phyloP scores from a whole-genome alignment of 352 stramenopile species.

The Phytopythium litorale region DNA sequence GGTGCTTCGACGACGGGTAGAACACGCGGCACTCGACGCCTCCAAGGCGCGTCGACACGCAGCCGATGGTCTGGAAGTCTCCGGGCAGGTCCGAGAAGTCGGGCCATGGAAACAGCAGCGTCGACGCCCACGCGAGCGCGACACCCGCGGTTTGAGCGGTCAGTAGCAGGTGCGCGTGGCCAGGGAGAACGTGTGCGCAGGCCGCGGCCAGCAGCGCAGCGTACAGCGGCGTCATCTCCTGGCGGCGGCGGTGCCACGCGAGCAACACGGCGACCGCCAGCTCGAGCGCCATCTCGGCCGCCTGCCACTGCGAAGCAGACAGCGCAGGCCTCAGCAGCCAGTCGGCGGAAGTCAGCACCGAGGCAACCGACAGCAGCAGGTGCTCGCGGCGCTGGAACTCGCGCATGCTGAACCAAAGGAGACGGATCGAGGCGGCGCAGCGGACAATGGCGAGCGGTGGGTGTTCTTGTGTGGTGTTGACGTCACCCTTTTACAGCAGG shows the following conservation, averaged over 20 bases:
- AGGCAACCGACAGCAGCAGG: neutral
- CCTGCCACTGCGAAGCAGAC: neutral
- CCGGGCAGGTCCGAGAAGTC: conserved; percentile 40
- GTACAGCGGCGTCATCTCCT: conserved; percentile 30
- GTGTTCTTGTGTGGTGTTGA: no score
- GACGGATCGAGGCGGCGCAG: no score
- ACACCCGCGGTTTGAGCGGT: conserved; percentile 9
- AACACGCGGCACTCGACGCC: conserved; percentile 64
- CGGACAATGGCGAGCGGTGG: no score
- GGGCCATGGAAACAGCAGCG: conserved; percentile 50
- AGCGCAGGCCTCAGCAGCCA: neutral
- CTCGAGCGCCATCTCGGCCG: neutral
- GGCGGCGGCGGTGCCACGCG: conserved; percentile 25
- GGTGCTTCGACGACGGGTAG: conserved; percentile 35
- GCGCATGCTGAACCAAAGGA: conserved; percentile 3
- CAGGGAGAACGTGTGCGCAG: conserved; percentile 3
- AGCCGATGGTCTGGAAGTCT: conserved; percentile 41
- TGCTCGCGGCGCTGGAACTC: neutral
- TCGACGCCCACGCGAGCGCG: conserved; percentile 20
- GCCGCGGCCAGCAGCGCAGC: conserved; percentile 13
- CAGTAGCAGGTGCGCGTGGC: conserved; percentile 5
- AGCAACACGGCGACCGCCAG: conserved; percentile 13
- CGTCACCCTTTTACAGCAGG: no score
- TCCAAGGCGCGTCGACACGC: conserved; percentile 26
- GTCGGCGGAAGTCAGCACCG: neutral